phyloP scores from a whole-genome alignment of 768 basidiomycete species.

The Tulasnella sp. region DNA sequence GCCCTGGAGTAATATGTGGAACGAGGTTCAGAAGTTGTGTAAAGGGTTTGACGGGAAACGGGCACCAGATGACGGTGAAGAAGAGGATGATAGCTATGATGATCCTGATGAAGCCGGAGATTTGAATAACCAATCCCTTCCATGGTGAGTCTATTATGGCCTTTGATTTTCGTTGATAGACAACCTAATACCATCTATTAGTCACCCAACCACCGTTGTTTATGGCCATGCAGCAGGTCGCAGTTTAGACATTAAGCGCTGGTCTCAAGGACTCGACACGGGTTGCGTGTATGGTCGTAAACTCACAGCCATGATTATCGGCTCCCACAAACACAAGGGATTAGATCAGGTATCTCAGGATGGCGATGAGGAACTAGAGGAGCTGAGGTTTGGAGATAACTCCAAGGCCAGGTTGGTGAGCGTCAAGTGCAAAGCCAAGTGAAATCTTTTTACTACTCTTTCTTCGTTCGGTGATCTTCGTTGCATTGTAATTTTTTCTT shows the following conservation, averaged over 20 bases:
- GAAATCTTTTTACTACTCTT: no score
- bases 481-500: no score
- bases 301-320: conserved; percentile 9
- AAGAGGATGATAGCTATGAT: conserved; percentile 5
- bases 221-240: conserved; percentile 78
- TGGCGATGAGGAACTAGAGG: conserved; percentile 8
- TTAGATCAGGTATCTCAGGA: not conserved
- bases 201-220: conserved; percentile 62
- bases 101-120: conserved; percentile 11
- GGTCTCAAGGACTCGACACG: conserved; percentile 75
- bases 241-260: conserved; percentile 69
- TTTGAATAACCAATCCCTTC: conserved; percentile 18
- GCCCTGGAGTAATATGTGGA: conserved; percentile 72
- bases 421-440: conserved; percentile 4
- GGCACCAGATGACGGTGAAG: conserved; percentile 16
- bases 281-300: conserved; percentile 46
- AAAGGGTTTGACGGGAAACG: conserved; percentile 30
- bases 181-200: conserved; percentile 33
- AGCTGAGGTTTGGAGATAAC: conserved; percentile 8
- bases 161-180: conserved; percentile 16
- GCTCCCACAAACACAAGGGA: not conserved
- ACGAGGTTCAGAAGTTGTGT: conserved; percentile 46
- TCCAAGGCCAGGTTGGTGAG: conserved; percentile 10
- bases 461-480: no score
- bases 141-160: conserved; percentile 13